phyloP scores from a whole-genome alignment of 768 basidiomycete genomes.

The Exsudoporus frostii region DNA sequence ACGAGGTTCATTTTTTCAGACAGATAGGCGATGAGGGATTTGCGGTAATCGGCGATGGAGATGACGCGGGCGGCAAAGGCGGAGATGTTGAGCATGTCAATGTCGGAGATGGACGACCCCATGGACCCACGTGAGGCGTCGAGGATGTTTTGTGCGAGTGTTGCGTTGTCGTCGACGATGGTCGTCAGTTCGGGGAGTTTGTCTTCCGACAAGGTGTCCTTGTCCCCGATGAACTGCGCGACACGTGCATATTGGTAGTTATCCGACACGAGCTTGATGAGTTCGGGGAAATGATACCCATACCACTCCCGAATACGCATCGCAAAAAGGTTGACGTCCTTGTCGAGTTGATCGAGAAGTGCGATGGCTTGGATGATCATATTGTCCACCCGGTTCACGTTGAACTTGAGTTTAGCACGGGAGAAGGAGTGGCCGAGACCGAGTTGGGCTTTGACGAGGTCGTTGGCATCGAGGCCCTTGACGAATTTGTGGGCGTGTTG shows the following conservation, averaged over 20 bases:
- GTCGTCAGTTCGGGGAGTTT: constrained; percentile 75
- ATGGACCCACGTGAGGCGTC: constrained; percentile 93
- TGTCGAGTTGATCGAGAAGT: constrained; percentile 97
- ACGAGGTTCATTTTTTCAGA: constrained; percentile 98
- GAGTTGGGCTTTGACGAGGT: constrained; percentile 90
- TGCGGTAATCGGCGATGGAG: constrained; percentile 91
- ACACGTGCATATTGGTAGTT: constrained; percentile 90
- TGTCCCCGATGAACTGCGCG: constrained; percentile 86
- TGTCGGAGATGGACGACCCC: constrained; percentile 86
- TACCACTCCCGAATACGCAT: constrained; percentile 99
- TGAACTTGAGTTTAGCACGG: constrained; percentile 96
- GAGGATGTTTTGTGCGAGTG: constrained; percentile 87
- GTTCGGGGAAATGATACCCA: constrained; percentile 98
- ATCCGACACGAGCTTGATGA: constrained; percentile 89
- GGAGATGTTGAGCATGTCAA: constrained; percentile 95
- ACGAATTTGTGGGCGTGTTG: constrained; percentile 87
- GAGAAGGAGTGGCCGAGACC: constrained; percentile 98
- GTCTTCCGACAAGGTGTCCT: constrained; percentile 74
- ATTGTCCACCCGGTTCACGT: constrained; percentile 93
- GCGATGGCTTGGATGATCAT: constrained; percentile 99
- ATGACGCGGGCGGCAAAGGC: constrained; percentile 89
- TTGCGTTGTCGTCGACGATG: constrained; percentile 80
- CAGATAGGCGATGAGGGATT: constrained; percentile 81
- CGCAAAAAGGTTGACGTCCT: constrained; percentile 97
- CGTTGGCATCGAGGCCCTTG: constrained; percentile 82